Evolutionary conservation across 371 early-diverging fungal genomes (phyloP).

Genomic region (Mortierella sp.): DNA sequence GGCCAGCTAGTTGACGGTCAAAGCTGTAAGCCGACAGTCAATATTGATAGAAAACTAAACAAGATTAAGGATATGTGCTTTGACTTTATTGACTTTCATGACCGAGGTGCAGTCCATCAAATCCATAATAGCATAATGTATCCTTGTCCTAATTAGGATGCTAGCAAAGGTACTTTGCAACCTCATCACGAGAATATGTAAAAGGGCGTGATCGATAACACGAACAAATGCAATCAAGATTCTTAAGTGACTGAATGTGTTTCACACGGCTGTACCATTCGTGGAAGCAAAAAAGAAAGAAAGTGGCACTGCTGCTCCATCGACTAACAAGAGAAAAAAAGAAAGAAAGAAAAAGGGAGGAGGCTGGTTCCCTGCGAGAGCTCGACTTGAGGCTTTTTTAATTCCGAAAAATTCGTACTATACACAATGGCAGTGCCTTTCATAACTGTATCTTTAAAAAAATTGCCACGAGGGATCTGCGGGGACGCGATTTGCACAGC

Average conservation of each 20-base stretch:
- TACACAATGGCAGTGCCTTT: background rate
- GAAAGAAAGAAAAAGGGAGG: background rate
- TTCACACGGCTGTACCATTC: conserved; percentile 1
- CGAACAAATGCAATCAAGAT: background rate
- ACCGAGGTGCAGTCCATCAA: background rate
- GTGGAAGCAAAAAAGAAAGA: background rate
- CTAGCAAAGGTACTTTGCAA: too few relatives aligned
- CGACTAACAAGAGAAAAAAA: background rate
- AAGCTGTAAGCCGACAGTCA: too few relatives aligned
- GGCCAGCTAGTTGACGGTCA: too few relatives aligned
- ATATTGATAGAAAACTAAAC: too few relatives aligned
- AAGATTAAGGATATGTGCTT: too few relatives aligned
- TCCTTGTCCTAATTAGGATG: too few relatives aligned
- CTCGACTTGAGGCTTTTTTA: background rate
- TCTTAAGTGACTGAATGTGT: background rate
- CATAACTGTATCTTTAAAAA: background rate
- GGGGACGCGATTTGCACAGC: background rate
- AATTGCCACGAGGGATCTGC: background rate
- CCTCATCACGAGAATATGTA: too few relatives aligned
- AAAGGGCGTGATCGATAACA: background rate
- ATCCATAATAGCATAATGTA: too few relatives aligned
- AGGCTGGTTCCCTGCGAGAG: background rate
- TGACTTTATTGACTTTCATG: background rate
- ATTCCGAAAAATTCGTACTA: background rate
- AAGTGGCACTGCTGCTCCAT: background rate